Base-by-base conservation (phyloP, 192 early-diverging fungal species). In the Coemansia sp. region DNA sequence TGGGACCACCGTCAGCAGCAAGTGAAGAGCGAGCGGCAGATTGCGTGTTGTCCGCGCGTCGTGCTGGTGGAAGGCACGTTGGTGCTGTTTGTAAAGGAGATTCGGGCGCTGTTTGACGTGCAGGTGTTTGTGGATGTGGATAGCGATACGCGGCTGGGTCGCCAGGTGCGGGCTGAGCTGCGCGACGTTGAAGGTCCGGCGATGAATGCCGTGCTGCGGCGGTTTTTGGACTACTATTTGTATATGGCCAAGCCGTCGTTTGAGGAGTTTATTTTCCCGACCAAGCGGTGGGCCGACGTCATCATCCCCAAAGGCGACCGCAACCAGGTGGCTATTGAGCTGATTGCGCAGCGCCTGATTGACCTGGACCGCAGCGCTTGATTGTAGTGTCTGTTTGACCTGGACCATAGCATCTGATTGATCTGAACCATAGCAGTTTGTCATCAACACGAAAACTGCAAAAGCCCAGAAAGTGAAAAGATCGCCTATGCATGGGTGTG, bases 101-200 rank as follows among this genome's bases (percentile, higher is more conserved):
- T 94, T 25, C 86, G 92, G 10, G 83, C 85, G 11, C 65, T 84
- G 21, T 70, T 94, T 68, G 85, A 88, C 53, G 87, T 96, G 76
- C 89, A 88, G 81, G 84, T 92, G 43, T 93, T 92, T 81, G 79
- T 95, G 32, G 91, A 96, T 67, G 86, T 93, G 21, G 94, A 96
- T 64, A 85, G 86, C 73, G 94, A 96, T 53, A 83, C 85, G 5
- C 80, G 94, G 10, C 75, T 95, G 25, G 76, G 70, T 0, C 68
- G 72, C 23, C 70, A 78, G 62, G 66, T 83, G 39, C 59, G 65
- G 19, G 63, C 67, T 39, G 41, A 66, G 58, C 74, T 86, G 25
- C 25, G 54, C 43, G 15, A 27, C 35, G 29, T 29, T 24, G 58
- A 67, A 17, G 49, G 74, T 35, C 64, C 70, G 60, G 62, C 56